Evolutionary conservation across 176 grass and related monocot genomes (phyloP).

Genomic region (Zea luxurians): DNA sequence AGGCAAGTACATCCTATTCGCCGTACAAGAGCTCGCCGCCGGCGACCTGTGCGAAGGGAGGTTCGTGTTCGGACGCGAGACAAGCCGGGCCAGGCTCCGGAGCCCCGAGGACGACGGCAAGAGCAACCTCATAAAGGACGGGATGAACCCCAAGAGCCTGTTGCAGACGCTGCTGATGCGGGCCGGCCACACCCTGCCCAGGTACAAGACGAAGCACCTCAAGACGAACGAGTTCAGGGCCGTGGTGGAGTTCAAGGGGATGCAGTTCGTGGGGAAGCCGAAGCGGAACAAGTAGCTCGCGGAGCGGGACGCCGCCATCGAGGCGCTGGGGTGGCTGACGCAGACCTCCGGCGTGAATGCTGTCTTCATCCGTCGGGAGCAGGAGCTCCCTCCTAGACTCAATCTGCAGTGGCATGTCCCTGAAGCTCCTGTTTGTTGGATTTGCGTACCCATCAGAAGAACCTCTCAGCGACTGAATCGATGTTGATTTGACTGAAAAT

Average conservation of each 20-base stretch:
- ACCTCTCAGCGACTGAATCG: too few species aligned
- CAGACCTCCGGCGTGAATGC: conserved; percentile 72
- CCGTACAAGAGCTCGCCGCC: conserved; percentile 82
- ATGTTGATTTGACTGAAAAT: too few species aligned
- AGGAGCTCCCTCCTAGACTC: too few species aligned
- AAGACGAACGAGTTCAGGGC: conserved; percentile 96
- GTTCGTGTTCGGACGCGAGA: conserved; percentile 88
- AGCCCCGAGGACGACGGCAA: conserved; percentile 45
- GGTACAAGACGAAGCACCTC: conserved; percentile 91
- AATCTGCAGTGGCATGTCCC: too few species aligned
- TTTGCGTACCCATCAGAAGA: too few species aligned
- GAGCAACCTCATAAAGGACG: conserved; percentile 58
- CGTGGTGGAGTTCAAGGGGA: conserved; percentile 95
- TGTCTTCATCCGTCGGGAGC: too few species aligned
- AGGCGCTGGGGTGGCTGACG: conserved; percentile 81
- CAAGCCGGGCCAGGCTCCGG: conserved; percentile 40
- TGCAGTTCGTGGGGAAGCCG: conserved; percentile 92
- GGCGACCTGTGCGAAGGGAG: conserved; percentile 90
- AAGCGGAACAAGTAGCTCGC: conserved; percentile 93
- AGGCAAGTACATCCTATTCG: conserved; percentile 81
- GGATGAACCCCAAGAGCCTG: conserved; percentile 78
- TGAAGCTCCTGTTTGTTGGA: too few species aligned
- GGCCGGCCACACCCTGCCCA: conserved; percentile 80
- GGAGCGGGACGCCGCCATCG: conserved; percentile 89
- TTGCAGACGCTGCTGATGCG: conserved; percentile 96